Conservation (phyloP, 2,329 filamentous ascomycete genomes). For the Dactylonectria estremocensis region DNA sequence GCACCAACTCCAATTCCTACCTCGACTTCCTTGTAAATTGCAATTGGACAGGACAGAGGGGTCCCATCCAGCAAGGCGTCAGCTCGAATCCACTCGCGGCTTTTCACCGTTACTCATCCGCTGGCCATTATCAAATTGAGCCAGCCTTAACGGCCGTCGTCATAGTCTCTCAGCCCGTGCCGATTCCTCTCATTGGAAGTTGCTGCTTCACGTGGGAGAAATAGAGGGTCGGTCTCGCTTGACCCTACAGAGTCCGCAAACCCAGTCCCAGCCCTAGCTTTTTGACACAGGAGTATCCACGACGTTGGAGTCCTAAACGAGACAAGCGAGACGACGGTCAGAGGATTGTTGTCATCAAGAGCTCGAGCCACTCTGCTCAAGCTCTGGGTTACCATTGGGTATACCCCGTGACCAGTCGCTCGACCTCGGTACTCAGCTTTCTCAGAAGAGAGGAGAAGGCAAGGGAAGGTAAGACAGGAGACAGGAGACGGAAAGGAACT, state of each 20-base stretch:
- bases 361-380: slow-evolving; percentile 42
- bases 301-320: slow-evolving; percentile 34
- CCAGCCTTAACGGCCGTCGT: slow-evolving; percentile 34
- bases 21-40: slow-evolving; percentile 41
- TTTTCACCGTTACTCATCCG: slow-evolving; percentile 43
- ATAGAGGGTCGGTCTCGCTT: slow-evolving; percentile 43
- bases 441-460: slow-evolving; percentile 32
- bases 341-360: slow-evolving; percentile 42
- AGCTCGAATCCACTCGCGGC: slow-evolving; percentile 48
- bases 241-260: slow-evolving; percentile 31
- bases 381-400: slow-evolving; percentile 43
- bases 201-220: slow-evolving; percentile 46
- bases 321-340: slow-evolving; percentile 31
- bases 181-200: slow-evolving; percentile 46
- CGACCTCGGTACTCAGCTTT: slow-evolving; percentile 34
- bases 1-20: slow-evolving; percentile 29
- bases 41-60: slow-evolving; percentile 40
- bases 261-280: slow-evolving; percentile 38
- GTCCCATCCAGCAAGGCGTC: slow-evolving; percentile 37
- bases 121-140: slow-evolving; percentile 39
- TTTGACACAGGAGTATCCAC: slow-evolving; percentile 33
- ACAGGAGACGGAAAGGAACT: slow-evolving; percentile 30
- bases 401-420: slow-evolving; percentile 46
- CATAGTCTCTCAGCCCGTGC: slow-evolving; percentile 34
- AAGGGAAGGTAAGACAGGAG: slow-evolving; percentile 19